Evolutionary conservation across 164 flowering plant genomes (phyloP).

Genomic region (Nelumbo lutea): DNA sequence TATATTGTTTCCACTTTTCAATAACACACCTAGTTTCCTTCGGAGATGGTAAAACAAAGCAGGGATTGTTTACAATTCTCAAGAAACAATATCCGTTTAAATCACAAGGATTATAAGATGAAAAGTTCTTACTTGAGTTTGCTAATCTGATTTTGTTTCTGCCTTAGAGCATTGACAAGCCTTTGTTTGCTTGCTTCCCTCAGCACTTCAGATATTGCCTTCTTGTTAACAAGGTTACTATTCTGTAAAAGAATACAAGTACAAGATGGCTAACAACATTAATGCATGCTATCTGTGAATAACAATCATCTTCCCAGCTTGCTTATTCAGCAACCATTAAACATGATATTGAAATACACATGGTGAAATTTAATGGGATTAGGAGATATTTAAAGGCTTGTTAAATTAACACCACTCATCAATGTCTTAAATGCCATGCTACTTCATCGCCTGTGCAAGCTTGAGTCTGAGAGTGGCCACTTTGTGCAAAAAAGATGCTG

Average conservation of each 20-base stretch:
- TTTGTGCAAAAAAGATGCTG: too few species aligned
- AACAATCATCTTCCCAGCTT: background rate
- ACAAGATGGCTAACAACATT: background rate
- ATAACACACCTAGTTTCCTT: background rate
- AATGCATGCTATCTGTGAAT: background rate
- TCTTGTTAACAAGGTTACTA: constrained; percentile 41
- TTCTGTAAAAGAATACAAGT: constrained; percentile 23
- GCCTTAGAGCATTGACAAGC: constrained; percentile 53
- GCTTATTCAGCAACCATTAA: background rate
- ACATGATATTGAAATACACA: background rate
- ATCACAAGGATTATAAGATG: background rate
- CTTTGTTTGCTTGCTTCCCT: constrained; percentile 62
- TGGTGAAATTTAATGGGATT: too few species aligned
- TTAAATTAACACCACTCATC: too few species aligned
- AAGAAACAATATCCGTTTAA: background rate
- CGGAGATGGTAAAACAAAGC: background rate
- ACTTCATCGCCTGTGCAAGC: too few species aligned
- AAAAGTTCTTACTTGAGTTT: constrained; percentile 33
- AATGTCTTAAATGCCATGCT: too few species aligned
- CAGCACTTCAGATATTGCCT: constrained; percentile 46
- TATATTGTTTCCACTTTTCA: background rate
- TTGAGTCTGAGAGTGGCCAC: too few species aligned
- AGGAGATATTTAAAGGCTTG: too few species aligned
- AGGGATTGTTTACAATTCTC: background rate
- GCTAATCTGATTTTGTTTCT: constrained; percentile 53